Conservation (phyloP, 164 flowering plant genomes). For the Cinnamomum chago region DNA sequence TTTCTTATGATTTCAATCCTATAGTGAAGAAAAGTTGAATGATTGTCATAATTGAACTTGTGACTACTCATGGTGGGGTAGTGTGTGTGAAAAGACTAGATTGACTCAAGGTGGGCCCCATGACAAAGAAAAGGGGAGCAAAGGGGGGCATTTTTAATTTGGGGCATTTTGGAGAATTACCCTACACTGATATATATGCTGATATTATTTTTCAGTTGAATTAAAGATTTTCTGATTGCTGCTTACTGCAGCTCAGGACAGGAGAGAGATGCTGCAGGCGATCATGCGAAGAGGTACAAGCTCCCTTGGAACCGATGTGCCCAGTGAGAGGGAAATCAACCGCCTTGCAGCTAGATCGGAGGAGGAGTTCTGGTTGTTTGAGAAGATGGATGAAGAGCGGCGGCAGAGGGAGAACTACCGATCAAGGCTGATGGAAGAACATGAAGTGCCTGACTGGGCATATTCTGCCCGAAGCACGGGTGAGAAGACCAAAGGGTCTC, state of each 20-base stretch:
- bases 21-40: too few relatives aligned
- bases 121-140: too few relatives aligned
- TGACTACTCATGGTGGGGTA: too few relatives aligned
- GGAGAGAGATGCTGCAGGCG: slow-evolving; percentile 81
- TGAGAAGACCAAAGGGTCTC: slow-evolving; percentile 27
- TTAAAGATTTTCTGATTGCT: background rate
- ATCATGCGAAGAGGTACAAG: slow-evolving; percentile 93
- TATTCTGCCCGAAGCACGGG: slow-evolving; percentile 40
- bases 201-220: background rate
- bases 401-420: slow-evolving; percentile 74
- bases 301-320: slow-evolving; percentile 89
- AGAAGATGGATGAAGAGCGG: slow-evolving; percentile 96
- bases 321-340: slow-evolving; percentile 97
- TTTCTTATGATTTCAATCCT: too few relatives aligned
- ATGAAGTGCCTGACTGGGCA: slow-evolving; percentile 98
- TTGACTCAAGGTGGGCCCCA: too few relatives aligned
- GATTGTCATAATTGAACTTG: too few relatives aligned
- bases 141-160: too few relatives aligned
- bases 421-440: slow-evolving; percentile 91
- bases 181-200: too few relatives aligned
- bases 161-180: too few relatives aligned
- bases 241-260: slow-evolving; percentile 72
- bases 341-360: slow-evolving; percentile 91
- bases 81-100: too few relatives aligned
- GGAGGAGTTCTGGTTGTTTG: slow-evolving; percentile 89